phyloP scores from a whole-genome alignment of 2,329 filamentous ascomycete genomes.

The Fusarium nisikadoi region DNA sequence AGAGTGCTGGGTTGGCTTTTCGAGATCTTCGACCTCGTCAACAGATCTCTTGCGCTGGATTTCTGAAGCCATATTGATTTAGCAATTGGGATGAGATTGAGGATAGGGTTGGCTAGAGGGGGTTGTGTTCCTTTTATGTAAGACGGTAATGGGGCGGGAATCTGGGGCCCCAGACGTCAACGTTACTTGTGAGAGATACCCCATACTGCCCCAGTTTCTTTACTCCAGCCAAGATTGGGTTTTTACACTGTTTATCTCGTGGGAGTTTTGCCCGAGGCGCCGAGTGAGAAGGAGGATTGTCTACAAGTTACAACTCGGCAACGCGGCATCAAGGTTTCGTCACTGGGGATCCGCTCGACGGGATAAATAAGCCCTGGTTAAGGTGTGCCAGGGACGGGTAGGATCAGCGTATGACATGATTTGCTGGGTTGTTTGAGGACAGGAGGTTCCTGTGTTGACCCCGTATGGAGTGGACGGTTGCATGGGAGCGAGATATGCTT shows the following conservation, averaged over 20 bases:
- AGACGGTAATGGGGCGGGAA: background rate
- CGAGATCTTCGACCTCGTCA: constrained; percentile 49
- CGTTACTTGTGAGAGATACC: background rate
- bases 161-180: constrained; percentile 12
- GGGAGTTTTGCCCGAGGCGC: constrained; percentile 19
- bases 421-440: background rate
- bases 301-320: constrained; percentile 22
- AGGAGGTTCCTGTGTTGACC: background rate
- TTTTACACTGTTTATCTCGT: background rate
- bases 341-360: constrained; percentile 10
- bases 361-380: background rate
- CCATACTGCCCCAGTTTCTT: background rate
- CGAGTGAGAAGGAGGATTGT: constrained; percentile 4
- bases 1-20: constrained; percentile 60
- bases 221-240: background rate
- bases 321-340: constrained; percentile 16
- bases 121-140: background rate
- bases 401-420: constrained; percentile 12
- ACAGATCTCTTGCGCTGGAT: constrained; percentile 27
- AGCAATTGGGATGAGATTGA: background rate
- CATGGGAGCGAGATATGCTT: background rate
- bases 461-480: background rate
- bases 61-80: constrained; percentile 21
- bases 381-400: background rate
- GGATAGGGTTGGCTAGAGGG: background rate